Percentiles rank a stretch among this genome's conserved stretches.
These are phyloP conservation scores for Magnusiomyces suaveolens DNA, from an alignment of 1,139 yeast genomes.

Conservation along the genomic window DNA sequence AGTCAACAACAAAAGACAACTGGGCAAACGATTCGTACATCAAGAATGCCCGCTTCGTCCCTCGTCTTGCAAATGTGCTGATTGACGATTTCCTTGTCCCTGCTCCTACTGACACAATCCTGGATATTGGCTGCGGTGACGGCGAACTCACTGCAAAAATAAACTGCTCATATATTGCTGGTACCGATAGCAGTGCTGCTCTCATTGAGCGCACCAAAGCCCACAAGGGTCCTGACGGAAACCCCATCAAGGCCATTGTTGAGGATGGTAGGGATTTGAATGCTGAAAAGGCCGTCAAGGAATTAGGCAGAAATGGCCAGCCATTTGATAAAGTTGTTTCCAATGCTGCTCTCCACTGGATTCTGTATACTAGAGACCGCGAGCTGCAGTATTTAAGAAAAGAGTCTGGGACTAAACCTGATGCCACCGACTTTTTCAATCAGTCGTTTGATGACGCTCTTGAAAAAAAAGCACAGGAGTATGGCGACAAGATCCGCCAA, in stretches of 20 bases:
- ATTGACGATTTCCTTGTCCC: slow-evolving; percentile 20
- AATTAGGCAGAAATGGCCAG: slow-evolving; percentile 10
- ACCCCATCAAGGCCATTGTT: not conserved
- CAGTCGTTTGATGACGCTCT: not conserved
- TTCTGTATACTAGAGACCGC: slow-evolving; percentile 12
- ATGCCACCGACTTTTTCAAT: not conserved
- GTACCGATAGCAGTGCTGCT: slow-evolving; percentile 17
- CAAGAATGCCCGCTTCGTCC: slow-evolving; percentile 21
- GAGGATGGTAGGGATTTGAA: slow-evolving; percentile 1
- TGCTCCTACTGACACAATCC: slow-evolving; percentile 15
- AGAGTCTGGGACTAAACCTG: not conserved
- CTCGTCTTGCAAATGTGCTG: slow-evolving; percentile 15
- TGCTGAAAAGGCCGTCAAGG: slow-evolving; percentile 7
- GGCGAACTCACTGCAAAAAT: slow-evolving; percentile 20
- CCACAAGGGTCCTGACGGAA: slow-evolving; percentile 11
- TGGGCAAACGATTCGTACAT: slow-evolving; percentile 20
- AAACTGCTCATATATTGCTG: slow-evolving; percentile 16
- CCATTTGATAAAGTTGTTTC: slow-evolving; percentile 20
- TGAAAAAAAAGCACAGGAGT: slow-evolving; percentile 6
- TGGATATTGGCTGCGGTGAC: slow-evolving; percentile 24
- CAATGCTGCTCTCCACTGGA: slow-evolving; percentile 24
- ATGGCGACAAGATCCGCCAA: slow-evolving; percentile 12
- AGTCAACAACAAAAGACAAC: slow-evolving; percentile 11
- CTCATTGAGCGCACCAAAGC: slow-evolving; percentile 15
- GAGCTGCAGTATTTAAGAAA: not conserved